Evolutionary conservation across 306 rosid species (phyloP), one percentile per base, ranked within the genome.

Genomic region (Cucumis melo): DNA sequence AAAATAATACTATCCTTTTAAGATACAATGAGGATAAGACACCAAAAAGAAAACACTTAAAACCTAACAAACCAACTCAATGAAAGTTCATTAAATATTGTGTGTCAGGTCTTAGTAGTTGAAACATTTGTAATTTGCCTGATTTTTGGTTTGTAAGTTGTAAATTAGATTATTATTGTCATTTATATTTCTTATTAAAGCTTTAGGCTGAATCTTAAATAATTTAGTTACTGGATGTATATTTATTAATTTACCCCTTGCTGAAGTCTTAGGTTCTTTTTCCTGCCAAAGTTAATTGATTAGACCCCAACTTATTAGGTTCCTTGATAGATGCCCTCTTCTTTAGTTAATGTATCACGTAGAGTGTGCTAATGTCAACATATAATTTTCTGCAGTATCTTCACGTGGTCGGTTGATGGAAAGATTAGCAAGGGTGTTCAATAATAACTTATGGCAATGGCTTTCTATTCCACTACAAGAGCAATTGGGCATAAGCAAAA

Each of bases 351-450:
- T 75, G 74, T 68, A 74, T 78, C 71, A 27, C 77, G 21, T 63
- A 50, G 88, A 71, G 84, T 85, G 78, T 81, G 86, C 89, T 86
- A 83, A 86, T 86, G 65, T 80, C 81, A 44, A 76, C 74, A 76
- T 63, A 86, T 79, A 86, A 83, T 83, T 83, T 83, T 83, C 80
- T 86, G 89, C 89, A 86, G 89, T 86, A 79, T 81, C 81, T 79
- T 82, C 82, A 76, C 82, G 75, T 44, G 88, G 62, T 73, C 84
- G 81, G 64, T 83, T 83, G 82, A 73, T 86, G 86, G 89, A 83
- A 80, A 85, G 85, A 81, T 83, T 80, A 72, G 81, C 82, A 80
- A 80, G 78, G 77, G 79, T 70, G 21, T 78, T 60, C 79, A 65
- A 78, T 81, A 80, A 81, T 83, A 78, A 83, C 84, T 75, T 85